Percentiles rank a stretch among this genome's conserved stretches.
phyloP scores from a whole-genome alignment of 768 basidiomycete genomes.

The Cystofilobasidium capitatum region DNA sequence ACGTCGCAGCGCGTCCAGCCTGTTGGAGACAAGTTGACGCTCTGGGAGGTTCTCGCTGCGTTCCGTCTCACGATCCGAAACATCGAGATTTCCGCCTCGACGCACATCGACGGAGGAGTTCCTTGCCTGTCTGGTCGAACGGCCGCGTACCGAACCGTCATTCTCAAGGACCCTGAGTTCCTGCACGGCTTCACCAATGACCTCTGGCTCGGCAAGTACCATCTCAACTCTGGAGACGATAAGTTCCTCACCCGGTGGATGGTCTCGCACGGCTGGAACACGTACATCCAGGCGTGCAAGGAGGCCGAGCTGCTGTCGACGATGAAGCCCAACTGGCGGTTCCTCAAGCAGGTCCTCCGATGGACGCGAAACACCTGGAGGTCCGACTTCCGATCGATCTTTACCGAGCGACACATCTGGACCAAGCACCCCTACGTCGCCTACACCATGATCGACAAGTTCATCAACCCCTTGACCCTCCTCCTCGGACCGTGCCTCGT shows the following conservation, averaged over 20 bases:
- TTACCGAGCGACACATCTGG: conserved; percentile 81
- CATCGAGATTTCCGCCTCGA: conserved; percentile 79
- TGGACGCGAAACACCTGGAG: conserved; percentile 96
- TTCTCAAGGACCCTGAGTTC: conserved; percentile 89
- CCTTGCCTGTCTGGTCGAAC: conserved; percentile 88
- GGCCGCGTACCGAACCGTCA: conserved; percentile 85
- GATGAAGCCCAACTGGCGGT: conserved; percentile 95
- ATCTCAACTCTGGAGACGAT: conserved; percentile 77
- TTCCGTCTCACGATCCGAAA: conserved; percentile 88
- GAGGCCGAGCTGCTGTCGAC: conserved; percentile 76
- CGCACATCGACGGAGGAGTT: conserved; percentile 85
- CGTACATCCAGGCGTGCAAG: conserved; percentile 80
- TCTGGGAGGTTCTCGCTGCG: conserved; percentile 91
- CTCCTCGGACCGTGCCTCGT: conserved; percentile 76
- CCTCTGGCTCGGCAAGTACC: conserved; percentile 87
- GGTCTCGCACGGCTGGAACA: conserved; percentile 90
- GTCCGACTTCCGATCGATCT: conserved; percentile 74
- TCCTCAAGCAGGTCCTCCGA: conserved; percentile 82
- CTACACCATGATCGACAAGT: conserved; percentile 80
- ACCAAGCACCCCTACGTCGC: conserved; percentile 72
- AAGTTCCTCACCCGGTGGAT: conserved; percentile 91
- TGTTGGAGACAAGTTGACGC: conserved; percentile 66
- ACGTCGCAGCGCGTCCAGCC: conserved; percentile 82
- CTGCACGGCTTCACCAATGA: conserved; percentile 88
- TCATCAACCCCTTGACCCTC: conserved; percentile 77